Conservation (phyloP, 2,329 filamentous ascomycete species). For the Graphilbum sp. region DNA sequence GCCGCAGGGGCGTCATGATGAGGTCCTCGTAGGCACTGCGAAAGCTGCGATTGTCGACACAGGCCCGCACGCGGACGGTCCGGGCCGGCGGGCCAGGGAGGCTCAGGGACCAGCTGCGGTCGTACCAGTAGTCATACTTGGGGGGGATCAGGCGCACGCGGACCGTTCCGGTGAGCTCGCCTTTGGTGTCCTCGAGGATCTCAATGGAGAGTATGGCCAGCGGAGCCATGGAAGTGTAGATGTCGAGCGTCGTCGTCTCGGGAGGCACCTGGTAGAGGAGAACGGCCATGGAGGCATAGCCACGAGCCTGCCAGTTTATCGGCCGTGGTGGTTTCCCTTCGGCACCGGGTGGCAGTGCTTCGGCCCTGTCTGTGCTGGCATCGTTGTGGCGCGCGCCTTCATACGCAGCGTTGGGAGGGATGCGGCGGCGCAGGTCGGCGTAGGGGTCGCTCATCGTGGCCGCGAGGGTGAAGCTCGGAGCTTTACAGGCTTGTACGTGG, state of each 20-base stretch:
- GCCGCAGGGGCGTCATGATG: slow-evolving; percentile 7
- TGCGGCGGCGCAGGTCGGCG: not conserved
- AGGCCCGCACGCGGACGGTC: not conserved
- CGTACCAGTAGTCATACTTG: slow-evolving; percentile 30
- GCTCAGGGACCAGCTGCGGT: slow-evolving; percentile 3
- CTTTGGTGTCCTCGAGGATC: slow-evolving; percentile 26
- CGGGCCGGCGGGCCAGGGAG: not conserved
- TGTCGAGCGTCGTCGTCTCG: slow-evolving; percentile 20
- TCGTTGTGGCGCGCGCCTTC: not conserved
- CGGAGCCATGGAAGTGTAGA: slow-evolving; percentile 34
- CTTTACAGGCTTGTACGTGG: not conserved
- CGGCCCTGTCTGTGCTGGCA: not conserved
- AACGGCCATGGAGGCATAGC: slow-evolving; percentile 3
- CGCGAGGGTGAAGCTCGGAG: not conserved
- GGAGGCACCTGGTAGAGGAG: slow-evolving; percentile 18
- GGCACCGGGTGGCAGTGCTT: not conserved
- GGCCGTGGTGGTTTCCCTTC: slow-evolving; percentile 3
- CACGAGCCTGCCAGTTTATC: not conserved
- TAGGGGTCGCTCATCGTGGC: not conserved
- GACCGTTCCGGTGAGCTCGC: slow-evolving; percentile 23
- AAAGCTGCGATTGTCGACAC: slow-evolving; percentile 5
- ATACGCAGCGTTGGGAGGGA: slow-evolving; percentile 1
- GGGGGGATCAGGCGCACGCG: slow-evolving; percentile 43
- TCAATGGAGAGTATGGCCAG: slow-evolving; percentile 27
- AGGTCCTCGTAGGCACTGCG: not conserved